Conservation (phyloP, 176 grass and related monocot species). For the Rhipidocladum racemiflorum region DNA sequence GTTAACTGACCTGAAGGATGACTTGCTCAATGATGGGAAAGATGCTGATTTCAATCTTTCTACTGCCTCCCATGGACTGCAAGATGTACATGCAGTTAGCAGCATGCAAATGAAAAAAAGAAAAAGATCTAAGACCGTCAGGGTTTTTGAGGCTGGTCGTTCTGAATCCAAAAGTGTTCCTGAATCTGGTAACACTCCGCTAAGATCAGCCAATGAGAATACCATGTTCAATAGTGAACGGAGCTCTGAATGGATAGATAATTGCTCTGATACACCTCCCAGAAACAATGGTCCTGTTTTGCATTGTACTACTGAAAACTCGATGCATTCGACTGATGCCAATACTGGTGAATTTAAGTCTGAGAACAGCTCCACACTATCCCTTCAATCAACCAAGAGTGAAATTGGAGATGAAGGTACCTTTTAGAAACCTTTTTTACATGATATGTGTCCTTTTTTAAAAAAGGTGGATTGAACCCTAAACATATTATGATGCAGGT, state of each 20-base stretch:
- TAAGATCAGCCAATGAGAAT: slow-evolving; percentile 40
- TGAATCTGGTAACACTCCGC: slow-evolving; percentile 28
- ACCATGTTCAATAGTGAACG: slow-evolving; percentile 22
- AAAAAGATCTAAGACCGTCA: slow-evolving; percentile 43
- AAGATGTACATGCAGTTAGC: slow-evolving; percentile 29
- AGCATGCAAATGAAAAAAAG: slow-evolving; percentile 24
- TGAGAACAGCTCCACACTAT: slow-evolving; percentile 23
- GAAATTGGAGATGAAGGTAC: slow-evolving; percentile 40
- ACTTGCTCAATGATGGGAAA: slow-evolving; percentile 5
- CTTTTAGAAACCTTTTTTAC: neutral
- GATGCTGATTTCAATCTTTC: slow-evolving; percentile 6
- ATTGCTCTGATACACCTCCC: slow-evolving; percentile 7
- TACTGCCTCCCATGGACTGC: neutral
- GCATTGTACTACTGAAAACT: slow-evolving; percentile 8
- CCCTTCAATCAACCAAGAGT: slow-evolving; percentile 27
- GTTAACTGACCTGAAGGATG: slow-evolving; percentile 18
- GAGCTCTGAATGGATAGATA: slow-evolving; percentile 20
- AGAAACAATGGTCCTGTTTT: neutral
- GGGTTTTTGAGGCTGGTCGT: slow-evolving; percentile 33
- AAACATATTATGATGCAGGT: slow-evolving; percentile 35
- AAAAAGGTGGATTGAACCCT: slow-evolving; percentile 14
- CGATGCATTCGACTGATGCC: slow-evolving; percentile 7
- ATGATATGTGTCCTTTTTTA: neutral
- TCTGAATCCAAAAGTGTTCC: slow-evolving; percentile 30
- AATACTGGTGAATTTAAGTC: slow-evolving; percentile 28